Conservation (phyloP, 257 asterid genomes). For the Lantana camara region DNA sequence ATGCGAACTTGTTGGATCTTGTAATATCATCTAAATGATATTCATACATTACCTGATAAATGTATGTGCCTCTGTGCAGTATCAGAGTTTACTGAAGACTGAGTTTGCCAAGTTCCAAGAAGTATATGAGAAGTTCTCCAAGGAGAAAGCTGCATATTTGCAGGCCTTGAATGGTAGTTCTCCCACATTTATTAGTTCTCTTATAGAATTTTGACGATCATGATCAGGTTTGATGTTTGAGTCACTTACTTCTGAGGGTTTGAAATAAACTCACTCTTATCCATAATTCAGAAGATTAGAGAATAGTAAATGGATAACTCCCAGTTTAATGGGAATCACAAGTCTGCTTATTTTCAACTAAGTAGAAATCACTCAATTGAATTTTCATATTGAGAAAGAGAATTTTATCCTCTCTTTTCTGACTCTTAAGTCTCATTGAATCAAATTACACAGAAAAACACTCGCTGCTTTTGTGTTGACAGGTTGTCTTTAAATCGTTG, state of each 20-base stretch:
- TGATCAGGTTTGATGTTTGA: neutral
- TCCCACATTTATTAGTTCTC: constrained; percentile 14
- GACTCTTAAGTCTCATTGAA: neutral
- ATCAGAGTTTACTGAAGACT: constrained; percentile 73
- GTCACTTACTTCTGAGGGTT: too few species aligned
- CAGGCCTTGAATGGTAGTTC: constrained; percentile 68
- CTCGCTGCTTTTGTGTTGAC: neutral
- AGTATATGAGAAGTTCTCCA: constrained; percentile 61
- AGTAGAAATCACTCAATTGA: constrained; percentile 7
- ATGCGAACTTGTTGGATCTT: constrained; percentile 18
- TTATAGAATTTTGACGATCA: neutral
- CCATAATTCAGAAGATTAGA: too few species aligned
- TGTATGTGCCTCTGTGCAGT: constrained; percentile 51
- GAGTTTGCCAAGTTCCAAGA: constrained; percentile 75
- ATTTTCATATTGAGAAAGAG: neutral
- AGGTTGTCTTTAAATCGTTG: neutral
- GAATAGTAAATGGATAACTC: too few species aligned
- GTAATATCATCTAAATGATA: too few species aligned
- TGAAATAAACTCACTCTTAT: too few species aligned
- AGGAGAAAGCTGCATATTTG: constrained; percentile 74
- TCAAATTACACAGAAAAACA: neutral
- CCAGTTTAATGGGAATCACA: constrained; percentile 16
- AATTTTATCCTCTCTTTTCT: neutral
- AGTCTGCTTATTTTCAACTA: neutral
- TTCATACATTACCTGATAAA: too few species aligned